A percentile compares a stretch with the other conserved stretches of the same genome.
phyloP scores from a whole-genome alignment of 768 basidiomycete genomes.

The Mycena leptocephala region DNA sequence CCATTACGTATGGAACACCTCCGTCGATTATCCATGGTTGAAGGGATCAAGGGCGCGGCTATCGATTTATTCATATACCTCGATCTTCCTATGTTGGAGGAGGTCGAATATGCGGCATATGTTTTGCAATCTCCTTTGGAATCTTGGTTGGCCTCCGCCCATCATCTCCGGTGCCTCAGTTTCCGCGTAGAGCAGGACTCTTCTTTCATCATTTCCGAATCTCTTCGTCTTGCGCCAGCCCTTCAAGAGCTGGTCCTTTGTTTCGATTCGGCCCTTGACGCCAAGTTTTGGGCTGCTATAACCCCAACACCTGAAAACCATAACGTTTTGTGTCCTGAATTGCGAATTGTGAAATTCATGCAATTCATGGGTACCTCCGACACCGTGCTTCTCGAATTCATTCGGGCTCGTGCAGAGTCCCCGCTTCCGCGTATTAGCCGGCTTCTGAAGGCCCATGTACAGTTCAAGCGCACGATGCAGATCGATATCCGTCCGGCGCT shows the following conservation, averaged over 20 bases:
- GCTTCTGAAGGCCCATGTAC: neutral
- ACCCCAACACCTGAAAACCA: neutral
- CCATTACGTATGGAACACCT: conserved; percentile 1
- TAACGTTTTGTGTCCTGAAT: neutral
- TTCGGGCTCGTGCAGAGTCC: neutral
- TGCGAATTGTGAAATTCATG: neutral
- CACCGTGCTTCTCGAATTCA: neutral
- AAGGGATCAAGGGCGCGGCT: conserved; percentile 58
- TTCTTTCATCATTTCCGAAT: neutral
- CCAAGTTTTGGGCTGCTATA: neutral
- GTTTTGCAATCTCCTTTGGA: neutral
- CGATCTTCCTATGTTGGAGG: neutral
- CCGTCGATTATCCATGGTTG: neutral
- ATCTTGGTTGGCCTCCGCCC: neutral
- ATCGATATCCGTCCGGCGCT: neutral
- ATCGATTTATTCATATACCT: neutral
- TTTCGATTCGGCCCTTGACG: neutral
- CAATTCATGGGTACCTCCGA: neutral
- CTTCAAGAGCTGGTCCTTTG: neutral
- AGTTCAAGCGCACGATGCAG: neutral
- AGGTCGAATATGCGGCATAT: neutral
- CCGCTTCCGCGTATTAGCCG: no score
- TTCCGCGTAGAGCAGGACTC: neutral
- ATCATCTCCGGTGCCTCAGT: neutral
- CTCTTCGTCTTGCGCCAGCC: neutral